Evolutionary conservation across 2,329 filamentous ascomycete genomes (phyloP).

Genomic region (Fusarium beomiforme): DNA sequence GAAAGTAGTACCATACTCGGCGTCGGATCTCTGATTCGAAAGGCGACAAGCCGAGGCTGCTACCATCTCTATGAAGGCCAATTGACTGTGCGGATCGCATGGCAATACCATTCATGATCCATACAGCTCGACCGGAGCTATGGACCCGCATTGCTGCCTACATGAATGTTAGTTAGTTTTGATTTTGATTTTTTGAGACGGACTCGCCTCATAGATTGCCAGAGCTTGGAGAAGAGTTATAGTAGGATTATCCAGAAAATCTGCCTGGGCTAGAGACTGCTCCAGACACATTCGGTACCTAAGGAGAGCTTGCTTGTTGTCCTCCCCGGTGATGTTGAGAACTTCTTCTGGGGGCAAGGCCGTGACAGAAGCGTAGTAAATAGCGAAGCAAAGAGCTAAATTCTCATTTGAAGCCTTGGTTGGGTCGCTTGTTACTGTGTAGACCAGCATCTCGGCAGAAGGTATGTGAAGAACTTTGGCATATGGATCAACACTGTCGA

Average conservation of each 20-base stretch:
- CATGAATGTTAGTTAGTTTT: neutral
- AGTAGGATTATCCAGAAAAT: conserved; percentile 54
- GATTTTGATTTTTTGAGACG: neutral
- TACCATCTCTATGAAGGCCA: conserved; percentile 64
- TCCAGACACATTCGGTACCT: conserved; percentile 50
- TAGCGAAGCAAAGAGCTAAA: conserved; percentile 55
- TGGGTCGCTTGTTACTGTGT: conserved; percentile 46
- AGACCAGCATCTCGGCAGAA: conserved; percentile 46
- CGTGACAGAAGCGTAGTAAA: conserved; percentile 60
- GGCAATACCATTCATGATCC: conserved; percentile 56
- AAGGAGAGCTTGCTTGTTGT: conserved; percentile 38
- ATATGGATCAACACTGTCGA: conserved; percentile 43
- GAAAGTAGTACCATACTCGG: conserved; percentile 64
- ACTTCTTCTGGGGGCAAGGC: conserved; percentile 54
- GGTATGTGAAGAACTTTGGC: conserved; percentile 46
- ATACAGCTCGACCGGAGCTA: conserved; percentile 49
- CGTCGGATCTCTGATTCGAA: conserved; percentile 67
- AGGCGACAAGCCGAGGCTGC: conserved; percentile 56
- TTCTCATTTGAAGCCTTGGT: conserved; percentile 37
- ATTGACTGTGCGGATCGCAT: conserved; percentile 60
- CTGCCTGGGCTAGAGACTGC: conserved; percentile 50
- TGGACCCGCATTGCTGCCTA: conserved; percentile 46
- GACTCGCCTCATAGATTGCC: conserved; percentile 51
- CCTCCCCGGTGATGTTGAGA: conserved; percentile 34
- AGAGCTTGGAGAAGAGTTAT: conserved; percentile 49